Evolutionary conservation across 371 early-diverging fungal genomes (phyloP).

Genomic region (Apophysomyces elegans): DNA sequence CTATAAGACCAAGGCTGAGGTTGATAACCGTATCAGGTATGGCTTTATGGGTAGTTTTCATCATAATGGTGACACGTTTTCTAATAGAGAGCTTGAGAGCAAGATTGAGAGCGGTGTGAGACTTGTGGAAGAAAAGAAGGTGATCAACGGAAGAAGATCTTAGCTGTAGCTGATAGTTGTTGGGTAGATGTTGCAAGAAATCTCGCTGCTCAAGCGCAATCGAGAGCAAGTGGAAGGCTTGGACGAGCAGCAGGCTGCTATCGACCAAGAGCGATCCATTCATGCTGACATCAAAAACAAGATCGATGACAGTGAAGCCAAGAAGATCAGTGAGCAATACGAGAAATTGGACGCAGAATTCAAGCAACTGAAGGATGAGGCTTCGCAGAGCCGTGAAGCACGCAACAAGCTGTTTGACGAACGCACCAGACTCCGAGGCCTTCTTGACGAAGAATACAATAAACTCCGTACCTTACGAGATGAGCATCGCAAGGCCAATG

Average conservation of each 20-base stretch:
- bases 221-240: constrained; percentile 77
- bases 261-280: constrained; percentile 74
- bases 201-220: constrained; percentile 78
- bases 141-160: constrained; percentile 11
- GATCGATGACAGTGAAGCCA: constrained; percentile 68
- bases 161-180: neutral
- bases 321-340: constrained; percentile 68
- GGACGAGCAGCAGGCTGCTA: constrained; percentile 66
- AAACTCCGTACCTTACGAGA: constrained; percentile 69
- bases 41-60: neutral
- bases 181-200: constrained; percentile 70
- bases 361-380: constrained; percentile 63
- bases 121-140: constrained; percentile 87
- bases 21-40: constrained; percentile 78
- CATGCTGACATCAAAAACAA: constrained; percentile 69
- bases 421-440: constrained; percentile 71
- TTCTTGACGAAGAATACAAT: constrained; percentile 74
- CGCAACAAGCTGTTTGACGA: constrained; percentile 79
- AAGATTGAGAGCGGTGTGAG: constrained; percentile 80
- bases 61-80: neutral
- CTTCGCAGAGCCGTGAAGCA: constrained; percentile 62
- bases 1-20: constrained; percentile 78
- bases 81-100: constrained; percentile 68
- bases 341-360: constrained; percentile 72
- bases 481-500: constrained; percentile 74